Evolutionary conservation across 148 eudicot genomes (phyloP), one percentile per base, ranked within the genome.

Genomic region (Silene latifolia): DNA sequence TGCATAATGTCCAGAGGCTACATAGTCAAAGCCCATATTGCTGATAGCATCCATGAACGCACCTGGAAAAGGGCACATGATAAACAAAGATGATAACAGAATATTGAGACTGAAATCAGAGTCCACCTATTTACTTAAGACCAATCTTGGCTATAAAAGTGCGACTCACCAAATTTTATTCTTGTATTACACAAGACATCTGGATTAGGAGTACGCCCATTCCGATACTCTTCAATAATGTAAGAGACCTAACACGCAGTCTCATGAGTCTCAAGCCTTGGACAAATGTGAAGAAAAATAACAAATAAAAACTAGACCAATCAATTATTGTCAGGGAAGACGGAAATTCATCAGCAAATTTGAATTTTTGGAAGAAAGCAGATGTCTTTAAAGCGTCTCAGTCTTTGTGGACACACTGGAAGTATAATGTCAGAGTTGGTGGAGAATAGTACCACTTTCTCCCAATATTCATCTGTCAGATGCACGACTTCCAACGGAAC

Each of bases 1-100:
- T 79, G 99, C 99, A 80, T 95, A 95, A 80, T 95, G 99, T 76
- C 99, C 99, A 39, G 99, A 95, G 74, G 92, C 99, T 81, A 95
- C 84, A 82, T 80, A 92, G 79, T 95, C 94, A 79, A 92, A 95
- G 47, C 78, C 81, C 97, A 88, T 85, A 60, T 70, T 74, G 80
- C 82, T 83, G 66, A 95, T 86, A 57, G 96, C 97, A 85, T 92
- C 94, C 88, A 95, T 82, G 81, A 95, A 95, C 57, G 97, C 99
- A 76, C 99, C 99, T 92, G 69, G 58, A 76, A 84, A 75, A 54
- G 46, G 48, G 72, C 35, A 47, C 7, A 47, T 5, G 25, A 54
- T 51, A 54, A 47, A 18, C 29, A 24, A 18, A 32, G 18, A 76
- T 29, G 42, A 59, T 72, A 8, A 25, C 10, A 2, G 51, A n/a